These are phyloP conservation scores for Zoysia matrella DNA, from an alignment of 202 grass and related monocot species.

Conservation along the genomic window DNA sequence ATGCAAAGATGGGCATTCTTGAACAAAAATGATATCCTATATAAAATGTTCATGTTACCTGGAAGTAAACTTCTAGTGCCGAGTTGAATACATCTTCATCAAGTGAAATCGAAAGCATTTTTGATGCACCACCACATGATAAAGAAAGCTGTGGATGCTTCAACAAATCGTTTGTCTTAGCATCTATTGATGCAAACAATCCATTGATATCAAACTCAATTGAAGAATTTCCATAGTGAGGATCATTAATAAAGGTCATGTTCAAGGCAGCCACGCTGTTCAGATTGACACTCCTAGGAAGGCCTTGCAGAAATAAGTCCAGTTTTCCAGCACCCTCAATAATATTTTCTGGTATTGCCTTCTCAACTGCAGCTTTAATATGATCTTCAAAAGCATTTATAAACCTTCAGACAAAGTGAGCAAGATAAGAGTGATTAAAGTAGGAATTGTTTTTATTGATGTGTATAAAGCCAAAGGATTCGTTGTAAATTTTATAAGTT, in stretches of 20 bases:
- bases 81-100: constrained; percentile 92
- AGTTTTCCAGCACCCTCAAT: constrained; percentile 72
- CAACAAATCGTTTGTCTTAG: constrained; percentile 48
- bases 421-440: constrained; percentile 25
- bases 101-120: constrained; percentile 82
- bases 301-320: constrained; percentile 69
- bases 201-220: constrained; percentile 88
- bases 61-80: constrained; percentile 69
- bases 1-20: constrained; percentile 8
- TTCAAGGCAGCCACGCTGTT: constrained; percentile 76
- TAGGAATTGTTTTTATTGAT: constrained; percentile 28
- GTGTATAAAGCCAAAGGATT: constrained; percentile 19
- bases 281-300: constrained; percentile 75
- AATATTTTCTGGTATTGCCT: constrained; percentile 81
- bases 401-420: constrained; percentile 62
- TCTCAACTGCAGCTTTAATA: constrained; percentile 87
- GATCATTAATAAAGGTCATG: constrained; percentile 76
- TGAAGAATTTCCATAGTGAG: constrained; percentile 67
- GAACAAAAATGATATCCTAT: constrained; percentile 19
- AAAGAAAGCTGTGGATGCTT: constrained; percentile 58
- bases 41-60: constrained; percentile 57
- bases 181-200: constrained; percentile 59
- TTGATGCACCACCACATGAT: constrained; percentile 73
- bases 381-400: constrained; percentile 88
- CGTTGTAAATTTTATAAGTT: constrained; percentile 17